Evolutionary conservation across 208 protist genomes (phyloP), one percentile per base, ranked within the genome.

Genomic region (Leishmania martiniquensis): DNA sequence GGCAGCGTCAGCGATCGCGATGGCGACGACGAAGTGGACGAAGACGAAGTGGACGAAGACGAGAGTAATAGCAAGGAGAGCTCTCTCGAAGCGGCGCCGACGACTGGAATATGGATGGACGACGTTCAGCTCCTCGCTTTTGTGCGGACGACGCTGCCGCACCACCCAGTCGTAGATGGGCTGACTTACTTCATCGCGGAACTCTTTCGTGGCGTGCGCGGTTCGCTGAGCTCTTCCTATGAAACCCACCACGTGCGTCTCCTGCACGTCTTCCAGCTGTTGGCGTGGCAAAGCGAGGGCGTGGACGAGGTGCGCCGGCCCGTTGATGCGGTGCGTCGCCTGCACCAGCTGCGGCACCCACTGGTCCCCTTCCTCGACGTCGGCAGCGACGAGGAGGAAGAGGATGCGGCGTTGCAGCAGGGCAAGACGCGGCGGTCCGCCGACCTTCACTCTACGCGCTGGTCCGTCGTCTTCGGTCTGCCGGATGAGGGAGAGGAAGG

Each of bases 121-220:
- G 3, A 29, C 20, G 57, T 44, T 20, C 81, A 67, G 55, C 63
- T 93, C 34, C 72, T 83, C 15, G 69, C 82, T 29, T 96, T 91
- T 68, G 78, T 87, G 47, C 77, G 81, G 37, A 78, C 87, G 39
- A 78, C 81, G 22, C 78, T 95, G 39, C 76, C 73, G 7, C 45
- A 82, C 25, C 84, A 95, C 71, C 92, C 91, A 1, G 83, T 95
- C 9, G 83, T 91, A 42, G 91, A 96, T 69, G 89, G 92, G 20
- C 73, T 97, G 15, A 78, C 63, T 37, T 91, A 89, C 67, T 89
- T 95, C 42, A 79, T 66, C 5, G 89, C 85, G 12, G 94, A 97
- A 71, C 81, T 98, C 7, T 84, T 95, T 55, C 91, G 94, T 13
- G 94, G 94, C 55, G 87, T 98, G 77, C 91, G 89, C 52, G 94